Conservation (phyloP, 345 rosid genomes). For the Brassica incana region DNA sequence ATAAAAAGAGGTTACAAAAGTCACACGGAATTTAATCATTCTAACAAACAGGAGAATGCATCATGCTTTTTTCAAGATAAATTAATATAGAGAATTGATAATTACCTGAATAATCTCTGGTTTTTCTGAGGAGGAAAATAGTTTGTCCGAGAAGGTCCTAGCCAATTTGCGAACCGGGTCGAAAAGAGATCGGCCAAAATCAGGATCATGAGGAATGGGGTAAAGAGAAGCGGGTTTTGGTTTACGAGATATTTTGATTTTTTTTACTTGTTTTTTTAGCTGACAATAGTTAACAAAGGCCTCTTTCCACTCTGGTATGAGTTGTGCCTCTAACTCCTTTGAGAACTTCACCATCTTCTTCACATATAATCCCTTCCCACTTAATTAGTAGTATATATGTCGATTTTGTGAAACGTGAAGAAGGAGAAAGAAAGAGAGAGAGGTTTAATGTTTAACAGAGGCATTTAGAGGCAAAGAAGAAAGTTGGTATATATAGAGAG, state of each 20-base stretch:
- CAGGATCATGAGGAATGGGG: conserved; percentile 31
- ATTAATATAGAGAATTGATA: background rate
- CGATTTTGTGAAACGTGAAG: conserved; percentile 8
- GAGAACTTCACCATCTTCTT: conserved; percentile 93
- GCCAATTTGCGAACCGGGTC: conserved; percentile 57
- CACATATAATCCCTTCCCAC: conserved; percentile 33
- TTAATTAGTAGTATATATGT: background rate
- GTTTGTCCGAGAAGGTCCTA: conserved; percentile 33
- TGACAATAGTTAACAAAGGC: conserved; percentile 91
- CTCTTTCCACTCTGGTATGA: conserved; percentile 97
- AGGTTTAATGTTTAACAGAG: conserved; percentile 35
- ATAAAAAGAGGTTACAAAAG: background rate
- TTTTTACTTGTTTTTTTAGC: conserved; percentile 83
- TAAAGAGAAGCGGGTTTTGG: conserved; percentile 44
- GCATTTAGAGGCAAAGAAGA: conserved; percentile 27
- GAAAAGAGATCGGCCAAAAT: conserved; percentile 60
- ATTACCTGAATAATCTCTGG: conserved; percentile 70
- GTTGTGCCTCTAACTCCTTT: conserved; percentile 92
- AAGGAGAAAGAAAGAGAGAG: background rate
- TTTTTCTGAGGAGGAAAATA: conserved; percentile 24
- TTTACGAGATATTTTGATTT: conserved; percentile 59
- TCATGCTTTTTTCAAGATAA: conserved; percentile 2
- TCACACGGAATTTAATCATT: background rate
- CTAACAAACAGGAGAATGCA: conserved; percentile 3
- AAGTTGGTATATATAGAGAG: conserved; percentile 12